A percentile compares a stretch with the other conserved stretches of the same genome.
Evolutionary conservation across 345 rosid genomes (phyloP).

Genomic region (Lagerstroemia speciosa): DNA sequence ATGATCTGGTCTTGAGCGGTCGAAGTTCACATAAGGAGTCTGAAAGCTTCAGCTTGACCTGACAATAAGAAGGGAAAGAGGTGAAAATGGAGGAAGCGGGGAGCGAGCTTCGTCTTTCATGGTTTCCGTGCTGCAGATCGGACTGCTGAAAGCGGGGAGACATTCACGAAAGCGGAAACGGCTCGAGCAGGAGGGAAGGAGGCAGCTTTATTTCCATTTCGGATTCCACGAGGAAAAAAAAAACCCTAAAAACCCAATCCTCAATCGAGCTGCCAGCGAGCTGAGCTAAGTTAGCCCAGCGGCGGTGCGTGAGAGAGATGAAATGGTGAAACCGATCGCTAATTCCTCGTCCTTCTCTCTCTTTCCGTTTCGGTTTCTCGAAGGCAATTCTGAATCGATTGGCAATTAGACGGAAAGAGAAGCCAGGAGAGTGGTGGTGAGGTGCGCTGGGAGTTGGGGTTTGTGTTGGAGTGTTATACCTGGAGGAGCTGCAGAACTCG

Average conservation of each 20-base stretch:
- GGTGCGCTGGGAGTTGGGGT: no score
- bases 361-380: not conserved
- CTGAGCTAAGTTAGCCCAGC: not conserved
- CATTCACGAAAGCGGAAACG: conserved; percentile 60
- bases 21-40: not conserved
- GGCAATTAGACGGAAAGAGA: no score
- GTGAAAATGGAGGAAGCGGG: not conserved
- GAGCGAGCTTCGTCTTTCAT: not conserved
- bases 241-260: not conserved
- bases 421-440: not conserved
- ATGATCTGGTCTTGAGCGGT: no score
- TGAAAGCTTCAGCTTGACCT: not conserved
- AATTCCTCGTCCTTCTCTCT: not conserved
- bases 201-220: conserved; percentile 3
- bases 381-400: no score
- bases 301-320: not conserved
- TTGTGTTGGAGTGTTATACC: conserved; percentile 34
- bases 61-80: not conserved
- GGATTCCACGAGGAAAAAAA: not conserved
- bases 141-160: conserved; percentile 54
- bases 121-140: not conserved
- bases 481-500: conserved; percentile 98
- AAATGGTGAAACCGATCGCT: not conserved
- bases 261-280: not conserved
- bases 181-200: conserved; percentile 5